phyloP scores from a whole-genome alignment of 768 basidiomycete species.

The Podaxis pistillaris region DNA sequence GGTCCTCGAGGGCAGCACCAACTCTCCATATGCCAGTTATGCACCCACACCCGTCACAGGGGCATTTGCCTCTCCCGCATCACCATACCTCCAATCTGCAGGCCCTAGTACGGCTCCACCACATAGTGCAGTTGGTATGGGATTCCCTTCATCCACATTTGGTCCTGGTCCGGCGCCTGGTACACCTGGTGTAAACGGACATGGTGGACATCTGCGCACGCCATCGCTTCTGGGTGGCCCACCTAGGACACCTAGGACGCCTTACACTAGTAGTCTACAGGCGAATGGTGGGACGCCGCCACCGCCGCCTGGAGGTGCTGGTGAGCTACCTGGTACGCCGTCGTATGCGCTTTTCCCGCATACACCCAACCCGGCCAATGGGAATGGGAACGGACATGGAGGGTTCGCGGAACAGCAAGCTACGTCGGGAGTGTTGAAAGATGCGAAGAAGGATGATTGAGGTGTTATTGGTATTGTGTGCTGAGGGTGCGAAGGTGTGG shows the following conservation, averaged over 20 bases:
- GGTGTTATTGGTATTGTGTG: not conserved
- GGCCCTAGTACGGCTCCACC: slow-evolving; percentile 18
- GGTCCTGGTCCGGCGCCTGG: slow-evolving; percentile 14
- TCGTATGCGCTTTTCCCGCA: slow-evolving; percentile 33
- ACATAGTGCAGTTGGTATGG: slow-evolving; percentile 17
- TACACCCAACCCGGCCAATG: slow-evolving; percentile 29
- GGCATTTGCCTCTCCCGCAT: slow-evolving; percentile 24
- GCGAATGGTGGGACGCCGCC: slow-evolving; percentile 16
- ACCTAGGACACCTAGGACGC: slow-evolving; percentile 23
- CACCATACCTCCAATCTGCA: slow-evolving; percentile 28
- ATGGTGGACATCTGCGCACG: slow-evolving; percentile 18
- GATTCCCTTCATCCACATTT: slow-evolving; percentile 14
- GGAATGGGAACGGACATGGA: slow-evolving; percentile 25
- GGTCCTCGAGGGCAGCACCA: slow-evolving; percentile 50
- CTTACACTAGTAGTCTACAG: slow-evolving; percentile 16
- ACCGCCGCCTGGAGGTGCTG: slow-evolving; percentile 22
- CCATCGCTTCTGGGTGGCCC: slow-evolving; percentile 21
- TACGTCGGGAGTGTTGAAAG: slow-evolving; percentile 23
- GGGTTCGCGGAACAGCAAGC: slow-evolving; percentile 14
- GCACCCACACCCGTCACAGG: slow-evolving; percentile 31
- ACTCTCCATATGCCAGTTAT: slow-evolving; percentile 35
- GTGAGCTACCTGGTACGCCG: slow-evolving; percentile 29
- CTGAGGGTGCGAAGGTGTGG: not conserved
- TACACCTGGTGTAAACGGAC: slow-evolving; percentile 13
- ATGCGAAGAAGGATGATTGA: slow-evolving; percentile 38